Percentiles rank a stretch among this genome's conserved stretches.
phyloP scores from a whole-genome alignment of 129 eudicot genomes.

The Ambrosia artemisiifolia region DNA sequence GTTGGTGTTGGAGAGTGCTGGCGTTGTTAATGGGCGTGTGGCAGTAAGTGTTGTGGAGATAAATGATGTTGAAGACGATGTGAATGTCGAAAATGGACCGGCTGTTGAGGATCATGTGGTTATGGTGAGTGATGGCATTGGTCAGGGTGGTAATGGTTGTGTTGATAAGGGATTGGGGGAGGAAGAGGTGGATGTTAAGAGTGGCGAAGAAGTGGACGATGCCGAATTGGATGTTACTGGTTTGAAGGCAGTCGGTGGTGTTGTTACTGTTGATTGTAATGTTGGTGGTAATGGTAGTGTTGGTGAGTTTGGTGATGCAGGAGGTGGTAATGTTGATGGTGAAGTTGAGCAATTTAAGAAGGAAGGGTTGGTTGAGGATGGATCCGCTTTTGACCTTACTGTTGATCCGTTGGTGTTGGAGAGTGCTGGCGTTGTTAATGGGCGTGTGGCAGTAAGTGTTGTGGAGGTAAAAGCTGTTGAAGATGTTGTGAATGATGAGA shows the following conservation, averaged over 20 bases:
- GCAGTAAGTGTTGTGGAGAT: constrained; percentile 14
- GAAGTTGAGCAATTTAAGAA: constrained; percentile 21
- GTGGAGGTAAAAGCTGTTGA: constrained; percentile 17
- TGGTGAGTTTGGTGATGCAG: constrained; percentile 20
- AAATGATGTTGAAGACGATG: background rate
- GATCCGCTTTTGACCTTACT: background rate
- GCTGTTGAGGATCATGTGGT: background rate
- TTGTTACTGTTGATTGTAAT: constrained; percentile 28
- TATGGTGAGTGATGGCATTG: no score
- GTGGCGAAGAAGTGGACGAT: constrained; percentile 13
- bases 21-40: background rate
- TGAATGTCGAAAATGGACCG: constrained; percentile 23
- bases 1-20: background rate
- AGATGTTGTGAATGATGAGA: constrained; percentile 13
- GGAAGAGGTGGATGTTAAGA: no score
- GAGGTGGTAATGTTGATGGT: constrained; percentile 17
- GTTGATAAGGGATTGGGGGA: no score
- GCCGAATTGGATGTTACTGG: constrained; percentile 33
- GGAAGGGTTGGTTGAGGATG: constrained; percentile 20
- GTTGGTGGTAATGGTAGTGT: constrained; percentile 32
- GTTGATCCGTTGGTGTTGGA: constrained; percentile 21
- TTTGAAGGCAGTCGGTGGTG: constrained; percentile 24
- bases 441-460: constrained; percentile 8
- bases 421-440: constrained; percentile 5
- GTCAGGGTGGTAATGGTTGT: no score